Percentiles rank a stretch among this genome's conserved stretches.
Conservation (phyloP, 345 rosid species). For the Rhodamnia rubescens region DNA sequence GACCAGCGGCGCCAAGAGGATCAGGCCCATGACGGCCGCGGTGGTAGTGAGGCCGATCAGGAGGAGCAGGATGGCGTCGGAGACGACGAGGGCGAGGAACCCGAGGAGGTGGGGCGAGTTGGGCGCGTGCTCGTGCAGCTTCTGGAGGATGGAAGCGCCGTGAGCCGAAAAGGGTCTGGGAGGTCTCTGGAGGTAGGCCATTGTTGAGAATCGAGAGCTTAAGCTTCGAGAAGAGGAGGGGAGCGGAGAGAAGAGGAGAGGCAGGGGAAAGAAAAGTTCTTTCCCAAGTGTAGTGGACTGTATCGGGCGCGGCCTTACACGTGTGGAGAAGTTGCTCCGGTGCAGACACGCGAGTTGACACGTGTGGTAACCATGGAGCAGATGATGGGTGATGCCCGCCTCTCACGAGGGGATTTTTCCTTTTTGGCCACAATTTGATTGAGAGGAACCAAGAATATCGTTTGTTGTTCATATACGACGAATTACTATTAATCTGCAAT, state of each 20-base stretch:
- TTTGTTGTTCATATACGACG: no score
- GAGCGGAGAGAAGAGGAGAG: background rate
- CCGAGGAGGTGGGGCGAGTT: slow-evolving; percentile 52
- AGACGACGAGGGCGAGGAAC: slow-evolving; percentile 36
- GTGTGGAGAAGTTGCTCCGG: background rate
- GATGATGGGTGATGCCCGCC: background rate
- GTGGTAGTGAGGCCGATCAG: slow-evolving; percentile 56
- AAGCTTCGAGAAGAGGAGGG: background rate
- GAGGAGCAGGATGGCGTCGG: slow-evolving; percentile 53
- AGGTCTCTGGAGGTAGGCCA: slow-evolving; percentile 3
- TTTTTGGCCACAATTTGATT: background rate
- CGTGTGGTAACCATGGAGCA: background rate
- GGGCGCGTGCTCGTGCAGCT: slow-evolving; percentile 35
- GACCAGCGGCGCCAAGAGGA: slow-evolving; percentile 49
- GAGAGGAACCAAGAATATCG: background rate
- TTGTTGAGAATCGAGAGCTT: background rate
- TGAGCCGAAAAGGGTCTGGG: slow-evolving; percentile 6
- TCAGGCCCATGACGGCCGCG: slow-evolving; percentile 25
- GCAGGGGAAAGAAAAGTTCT: background rate
- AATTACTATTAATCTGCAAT: no score
- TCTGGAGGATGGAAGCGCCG: slow-evolving; percentile 23
- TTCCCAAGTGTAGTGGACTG: background rate
- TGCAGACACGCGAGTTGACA: background rate
- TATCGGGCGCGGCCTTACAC: background rate
- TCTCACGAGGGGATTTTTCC: background rate